Evolutionary conservation across 202 grass and related monocot genomes (phyloP), one percentile per base, ranked within the genome.

Genomic region (Alloteropsis angusta): DNA sequence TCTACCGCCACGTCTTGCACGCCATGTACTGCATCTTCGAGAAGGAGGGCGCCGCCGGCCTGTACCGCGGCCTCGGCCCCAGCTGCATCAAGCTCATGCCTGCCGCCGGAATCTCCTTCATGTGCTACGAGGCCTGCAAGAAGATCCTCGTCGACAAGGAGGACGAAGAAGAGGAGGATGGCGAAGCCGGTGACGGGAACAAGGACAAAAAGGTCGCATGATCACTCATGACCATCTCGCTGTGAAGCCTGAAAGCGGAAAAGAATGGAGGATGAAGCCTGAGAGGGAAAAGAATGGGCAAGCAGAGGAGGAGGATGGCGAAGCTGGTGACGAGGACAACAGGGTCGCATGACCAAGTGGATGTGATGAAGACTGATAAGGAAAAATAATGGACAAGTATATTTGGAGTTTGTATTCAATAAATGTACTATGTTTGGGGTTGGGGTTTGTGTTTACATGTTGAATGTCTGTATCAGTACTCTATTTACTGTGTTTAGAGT

Each of bases 101-200:
- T n/a, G 88, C 93, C 11, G 90, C 93, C 2, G 93, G 90, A 43
- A 93, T 97, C 65, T 91, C 93, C 26, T 97, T 97, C 84, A 89
- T 97, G 90, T 97, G 93, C 83, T 97, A 97, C 38, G 90, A 97
- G 84, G 84, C 91, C 1, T 89, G 86, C 81, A 93, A 97, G 86
- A 91, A 85, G 79, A 82, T 97, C 55, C 81, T 97, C 5, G 75
- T 83, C n/a, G 85, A 87, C 2, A 22, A 72, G 9, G 60, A 75
- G 26, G 71, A 69, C 0, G 41, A 57, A 0, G 52, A 28, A 0
- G 72, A 60, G 72, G 26, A 23, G 5, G 48, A 42, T 4, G 62
- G 0, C 1, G 28, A 11, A 4, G 64, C 55, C 1, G 48, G 32
- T 6, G 66, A 30, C 17, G 61, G 45, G 3, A 76, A 82, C 14